phyloP scores from a whole-genome alignment of 208 protist genomes.

The Crithidia thermophila region DNA sequence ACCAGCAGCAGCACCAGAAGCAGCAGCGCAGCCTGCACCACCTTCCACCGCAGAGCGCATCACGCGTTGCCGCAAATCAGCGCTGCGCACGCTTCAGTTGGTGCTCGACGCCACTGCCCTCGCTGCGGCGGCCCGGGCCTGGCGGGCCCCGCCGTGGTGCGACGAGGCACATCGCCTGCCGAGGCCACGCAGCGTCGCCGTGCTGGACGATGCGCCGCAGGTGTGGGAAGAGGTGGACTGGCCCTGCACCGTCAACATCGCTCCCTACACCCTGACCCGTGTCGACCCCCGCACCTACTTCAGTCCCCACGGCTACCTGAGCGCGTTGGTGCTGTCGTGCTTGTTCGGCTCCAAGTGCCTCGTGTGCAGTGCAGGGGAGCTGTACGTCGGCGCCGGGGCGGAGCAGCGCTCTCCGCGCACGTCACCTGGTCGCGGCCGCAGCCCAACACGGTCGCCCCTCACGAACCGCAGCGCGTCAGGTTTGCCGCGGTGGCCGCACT shows the following conservation, averaged over 20 bases:
- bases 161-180: constrained; percentile 23
- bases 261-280: constrained; percentile 71
- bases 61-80: constrained; percentile 14
- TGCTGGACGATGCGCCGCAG: constrained; percentile 80
- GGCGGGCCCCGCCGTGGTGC: constrained; percentile 27
- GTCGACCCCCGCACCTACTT: constrained; percentile 70
- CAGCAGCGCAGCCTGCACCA: not conserved
- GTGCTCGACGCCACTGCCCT: constrained; percentile 18
- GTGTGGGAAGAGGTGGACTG: constrained; percentile 74
- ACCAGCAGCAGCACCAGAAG: too few species aligned
- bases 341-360: constrained; percentile 56
- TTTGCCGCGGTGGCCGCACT: constrained; percentile 32
- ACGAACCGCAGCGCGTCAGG: not conserved
- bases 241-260: constrained; percentile 57
- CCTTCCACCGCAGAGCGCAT: constrained; percentile 19
- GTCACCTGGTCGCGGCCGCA: too few species aligned
- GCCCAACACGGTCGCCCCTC: not conserved
- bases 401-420: not conserved
- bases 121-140: constrained; percentile 13
- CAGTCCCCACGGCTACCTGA: constrained; percentile 37
- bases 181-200: constrained; percentile 55
- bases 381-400: not conserved
- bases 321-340: constrained; percentile 48
- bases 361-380: constrained; percentile 33
- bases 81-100: constrained; percentile 5